A percentile compares a stretch with the other conserved stretches of the same genome.
Conservation (phyloP, 306 rosid genomes). For the Senna tora region DNA sequence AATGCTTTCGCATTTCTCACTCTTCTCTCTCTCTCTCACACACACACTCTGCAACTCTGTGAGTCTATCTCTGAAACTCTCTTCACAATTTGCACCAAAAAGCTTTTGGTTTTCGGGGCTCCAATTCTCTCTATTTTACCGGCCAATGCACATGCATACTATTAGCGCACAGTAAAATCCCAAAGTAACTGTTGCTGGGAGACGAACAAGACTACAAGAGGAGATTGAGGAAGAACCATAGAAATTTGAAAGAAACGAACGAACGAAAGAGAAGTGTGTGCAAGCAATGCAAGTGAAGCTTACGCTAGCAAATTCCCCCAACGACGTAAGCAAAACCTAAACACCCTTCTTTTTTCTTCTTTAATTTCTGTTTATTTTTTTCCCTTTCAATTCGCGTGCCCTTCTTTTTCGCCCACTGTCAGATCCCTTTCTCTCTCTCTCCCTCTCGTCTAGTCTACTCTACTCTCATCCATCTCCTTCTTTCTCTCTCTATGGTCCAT, state of each 20-base stretch:
- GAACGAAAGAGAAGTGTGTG: not conserved
- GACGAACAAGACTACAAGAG: not conserved
- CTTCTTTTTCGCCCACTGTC: slow-evolving; percentile 45
- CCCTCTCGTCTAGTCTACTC: slow-evolving; percentile 48
- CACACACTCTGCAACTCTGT: not conserved
- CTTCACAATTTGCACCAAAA: slow-evolving; percentile 12
- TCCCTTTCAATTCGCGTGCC: slow-evolving; percentile 49
- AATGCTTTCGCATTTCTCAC: slow-evolving; percentile 4
- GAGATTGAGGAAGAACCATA: too few relatives aligned
- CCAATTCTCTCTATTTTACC: not conserved
- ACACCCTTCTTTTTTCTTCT: not conserved
- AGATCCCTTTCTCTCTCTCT: slow-evolving; percentile 39
- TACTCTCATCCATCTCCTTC: not conserved
- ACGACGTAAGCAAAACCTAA: slow-evolving; percentile 28
- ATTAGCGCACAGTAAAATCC: not conserved
- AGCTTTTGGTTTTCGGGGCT: not conserved
- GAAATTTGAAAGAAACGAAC: too few relatives aligned
- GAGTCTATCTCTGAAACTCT: not conserved
- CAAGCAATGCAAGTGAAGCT: not conserved
- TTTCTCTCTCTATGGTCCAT: slow-evolving; percentile 49
- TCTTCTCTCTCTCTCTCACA: not conserved
- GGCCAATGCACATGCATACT: not conserved
- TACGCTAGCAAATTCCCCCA: slow-evolving; percentile 40
- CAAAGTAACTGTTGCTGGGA: not conserved
- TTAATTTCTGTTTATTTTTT: not conserved